Percentiles rank a stretch among this genome's conserved stretches.
Conservation (phyloP, 139 green algal species). For the Chlorella ohadii region DNA sequence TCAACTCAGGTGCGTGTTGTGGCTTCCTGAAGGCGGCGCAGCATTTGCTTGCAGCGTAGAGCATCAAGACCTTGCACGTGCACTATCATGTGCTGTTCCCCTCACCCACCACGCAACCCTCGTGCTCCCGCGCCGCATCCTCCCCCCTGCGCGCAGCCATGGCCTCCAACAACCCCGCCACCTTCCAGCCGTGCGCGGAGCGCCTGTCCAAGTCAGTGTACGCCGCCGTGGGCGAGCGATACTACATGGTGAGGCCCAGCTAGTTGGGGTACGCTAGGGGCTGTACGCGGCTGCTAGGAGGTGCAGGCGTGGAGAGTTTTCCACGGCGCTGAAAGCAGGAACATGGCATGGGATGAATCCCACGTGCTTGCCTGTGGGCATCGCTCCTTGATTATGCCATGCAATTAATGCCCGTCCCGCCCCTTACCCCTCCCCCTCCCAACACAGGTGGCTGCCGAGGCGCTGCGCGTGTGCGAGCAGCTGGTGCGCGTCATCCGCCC, state of each 20-base stretch:
- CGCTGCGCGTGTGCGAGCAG: constrained; percentile 79
- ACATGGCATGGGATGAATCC: too few relatives aligned
- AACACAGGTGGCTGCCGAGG: constrained; percentile 80
- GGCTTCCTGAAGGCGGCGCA: too few relatives aligned
- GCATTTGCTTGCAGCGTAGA: too few relatives aligned
- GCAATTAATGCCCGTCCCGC: too few relatives aligned
- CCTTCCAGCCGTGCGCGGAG: constrained; percentile 56
- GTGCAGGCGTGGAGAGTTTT: too few relatives aligned
- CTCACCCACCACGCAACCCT: constrained; percentile 45
- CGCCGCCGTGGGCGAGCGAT: constrained; percentile 71
- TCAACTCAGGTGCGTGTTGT: constrained; percentile 53
- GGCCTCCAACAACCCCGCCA: constrained; percentile 15
- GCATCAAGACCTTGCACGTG: too few relatives aligned
- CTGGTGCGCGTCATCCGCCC: constrained; percentile 84
- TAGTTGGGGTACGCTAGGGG: too few relatives aligned
- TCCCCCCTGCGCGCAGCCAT: constrained; percentile 2
- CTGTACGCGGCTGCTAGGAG: too few relatives aligned
- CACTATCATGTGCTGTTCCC: too few relatives aligned
- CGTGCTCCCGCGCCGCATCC: background rate
- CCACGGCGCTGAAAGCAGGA: too few relatives aligned
- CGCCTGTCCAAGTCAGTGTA: constrained; percentile 67
- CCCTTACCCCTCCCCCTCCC: background rate
- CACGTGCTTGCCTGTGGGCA: too few relatives aligned
- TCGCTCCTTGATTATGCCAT: too few relatives aligned
- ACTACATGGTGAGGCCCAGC: constrained; percentile 84